phyloP scores from a whole-genome alignment of 371 early-diverging fungal genomes.

The Apophysomyces elegans region DNA sequence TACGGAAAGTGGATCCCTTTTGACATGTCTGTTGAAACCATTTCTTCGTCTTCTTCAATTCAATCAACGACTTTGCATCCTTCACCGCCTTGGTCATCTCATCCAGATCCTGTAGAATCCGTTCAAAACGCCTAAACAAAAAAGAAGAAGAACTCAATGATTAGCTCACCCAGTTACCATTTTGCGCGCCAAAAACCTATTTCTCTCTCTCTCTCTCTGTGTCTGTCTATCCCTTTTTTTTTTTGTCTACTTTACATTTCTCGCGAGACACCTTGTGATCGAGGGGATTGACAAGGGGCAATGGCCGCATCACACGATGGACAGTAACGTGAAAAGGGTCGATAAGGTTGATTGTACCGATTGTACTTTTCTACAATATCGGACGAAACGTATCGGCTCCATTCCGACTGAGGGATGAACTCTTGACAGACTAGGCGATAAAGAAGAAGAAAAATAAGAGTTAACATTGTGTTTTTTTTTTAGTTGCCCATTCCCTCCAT shows the following conservation, averaged over 20 bases:
- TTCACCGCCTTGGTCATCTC: constrained; percentile 5
- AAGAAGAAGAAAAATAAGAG: constrained; percentile 5
- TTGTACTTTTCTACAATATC: constrained; percentile 54
- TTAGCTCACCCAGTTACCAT: neutral
- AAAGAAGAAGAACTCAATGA: neutral
- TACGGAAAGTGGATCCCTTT: constrained; percentile 32
- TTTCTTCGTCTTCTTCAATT: neutral
- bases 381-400: constrained; percentile 56
- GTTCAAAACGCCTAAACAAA: constrained; percentile 9
- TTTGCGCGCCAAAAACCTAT: neutral
- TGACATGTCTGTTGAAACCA: constrained; percentile 30
- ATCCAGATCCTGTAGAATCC: constrained; percentile 10
- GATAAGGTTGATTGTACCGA: constrained; percentile 67
- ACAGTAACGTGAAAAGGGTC: constrained; percentile 63
- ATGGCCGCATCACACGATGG: constrained; percentile 49
- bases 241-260: constrained; percentile 22
- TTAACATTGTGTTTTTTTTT: neutral
- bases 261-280: constrained; percentile 32
- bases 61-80: neutral
- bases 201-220: neutral
- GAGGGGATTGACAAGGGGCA: constrained; percentile 45
- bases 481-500: neutral
- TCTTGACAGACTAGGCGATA: constrained; percentile 60
- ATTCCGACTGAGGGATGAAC: constrained; percentile 57
- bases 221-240: no score